Evolutionary conservation across 2,329 filamentous ascomycete species (phyloP), one percentile per base, ranked within the genome.

Genomic region (Aspergillus felis): DNA sequence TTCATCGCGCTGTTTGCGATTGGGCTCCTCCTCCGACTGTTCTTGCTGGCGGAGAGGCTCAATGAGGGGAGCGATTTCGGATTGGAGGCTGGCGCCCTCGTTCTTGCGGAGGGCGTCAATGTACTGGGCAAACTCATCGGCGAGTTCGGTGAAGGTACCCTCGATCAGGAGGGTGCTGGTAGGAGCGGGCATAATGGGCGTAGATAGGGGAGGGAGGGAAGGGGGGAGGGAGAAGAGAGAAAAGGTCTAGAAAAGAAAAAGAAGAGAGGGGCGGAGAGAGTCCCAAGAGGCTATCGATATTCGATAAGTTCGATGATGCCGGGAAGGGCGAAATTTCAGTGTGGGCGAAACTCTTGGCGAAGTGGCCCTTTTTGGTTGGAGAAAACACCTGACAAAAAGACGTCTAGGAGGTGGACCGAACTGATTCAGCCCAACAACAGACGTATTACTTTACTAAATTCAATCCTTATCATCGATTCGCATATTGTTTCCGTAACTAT

Each of bases 101-200:
- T 79, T 82, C 64, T 90, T 88, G 71, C 90, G 89, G 74, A 92
- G 85, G 68, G 87, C 82, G 77, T 96, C 91, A 75, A 99, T 83
- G 79, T 96, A 97, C 70, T 92, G 89, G 76, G 93, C 92, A 82
- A 99, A 90, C 81, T 99, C 94, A 77, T 90, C 87, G 71, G 90
- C 87, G 73, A 97, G 87, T 81, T 97, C 94, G 76, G 92, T 87
- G 77, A 97, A 96, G 70, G 86, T 85, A 76, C 94, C 94, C 82
- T 99, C 94, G 77, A 99, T 86, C 68, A 87, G 80, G 68, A 87
- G 82, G 70, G 84, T 86, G 65, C 81, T 87, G 58, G 82, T 79
- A 61, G 84, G 80, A 67, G 79, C 82, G 63, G 84, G 82, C 84
- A 87, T 87, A 66, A 57, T 71, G 59, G 35, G 35, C 50, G 55